Conservation (phyloP, 2,329 filamentous ascomycete species). For the Microcyclospora tardicrescens region DNA sequence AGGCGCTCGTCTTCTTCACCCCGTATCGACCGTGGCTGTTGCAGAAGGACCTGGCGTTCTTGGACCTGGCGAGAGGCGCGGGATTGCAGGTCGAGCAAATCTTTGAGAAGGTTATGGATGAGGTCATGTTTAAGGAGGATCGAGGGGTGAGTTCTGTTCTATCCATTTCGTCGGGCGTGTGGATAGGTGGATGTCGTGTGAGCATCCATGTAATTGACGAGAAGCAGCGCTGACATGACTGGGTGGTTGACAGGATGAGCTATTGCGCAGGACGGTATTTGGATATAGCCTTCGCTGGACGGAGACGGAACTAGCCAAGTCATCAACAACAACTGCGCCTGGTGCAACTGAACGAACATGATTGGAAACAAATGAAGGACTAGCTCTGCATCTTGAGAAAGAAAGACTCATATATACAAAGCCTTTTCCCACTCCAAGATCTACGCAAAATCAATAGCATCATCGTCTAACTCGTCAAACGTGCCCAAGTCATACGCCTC, state of each 20-base stretch:
- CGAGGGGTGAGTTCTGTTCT: slow-evolving; percentile 46
- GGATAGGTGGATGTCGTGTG: background rate
- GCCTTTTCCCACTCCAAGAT: too few species aligned
- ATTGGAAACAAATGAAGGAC: too few species aligned
- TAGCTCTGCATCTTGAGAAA: too few species aligned
- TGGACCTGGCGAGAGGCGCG: slow-evolving; percentile 56
- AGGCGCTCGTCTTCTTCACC: slow-evolving; percentile 82
- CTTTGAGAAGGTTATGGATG: slow-evolving; percentile 68
- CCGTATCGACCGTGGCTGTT: slow-evolving; percentile 86
- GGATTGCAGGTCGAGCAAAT: slow-evolving; percentile 71
- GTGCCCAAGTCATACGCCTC: background rate
- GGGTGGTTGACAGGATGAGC: slow-evolving; percentile 54
- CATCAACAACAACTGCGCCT: too few species aligned
- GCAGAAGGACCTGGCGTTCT: slow-evolving; percentile 75
- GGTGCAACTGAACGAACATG: too few species aligned
- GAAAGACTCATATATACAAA: background rate
- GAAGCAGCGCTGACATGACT: slow-evolving; percentile 1
- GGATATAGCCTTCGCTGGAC: slow-evolving; percentile 61
- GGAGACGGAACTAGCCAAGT: too few species aligned
- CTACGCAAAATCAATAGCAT: too few species aligned
- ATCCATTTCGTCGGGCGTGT: background rate
- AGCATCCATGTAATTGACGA: background rate
- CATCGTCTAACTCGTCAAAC: too few species aligned
- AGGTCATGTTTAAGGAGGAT: slow-evolving; percentile 80
- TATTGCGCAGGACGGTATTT: slow-evolving; percentile 68